Base-by-base conservation (phyloP, 768 basidiomycete genomes). In the Dentipellis sp. region DNA sequence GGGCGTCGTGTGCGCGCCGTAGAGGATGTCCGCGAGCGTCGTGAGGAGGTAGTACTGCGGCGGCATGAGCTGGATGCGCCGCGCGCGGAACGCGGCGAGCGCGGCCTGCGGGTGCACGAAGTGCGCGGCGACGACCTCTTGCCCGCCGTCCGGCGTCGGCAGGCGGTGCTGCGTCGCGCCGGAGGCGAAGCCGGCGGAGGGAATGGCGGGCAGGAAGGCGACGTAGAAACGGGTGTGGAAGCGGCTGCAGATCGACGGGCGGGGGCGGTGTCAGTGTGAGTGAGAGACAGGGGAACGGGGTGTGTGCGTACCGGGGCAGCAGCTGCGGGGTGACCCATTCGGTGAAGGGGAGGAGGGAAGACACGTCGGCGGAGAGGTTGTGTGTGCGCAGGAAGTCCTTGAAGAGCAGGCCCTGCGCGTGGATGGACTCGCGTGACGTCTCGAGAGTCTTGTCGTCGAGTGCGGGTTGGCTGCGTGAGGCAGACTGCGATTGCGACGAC, bases 211-310 rank as follows among this genome's bases (percentile, higher is more conserved):
- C 19, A 88, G 75, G 65, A 88, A 88, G 2, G 76, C 70, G 49
- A 88, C 75, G 68, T 74, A 89, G 68, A 89, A 89, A 54, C 80
- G 80, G 3, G 87, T 81, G 60, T 81, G 79, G 67, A 88, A 89
- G 6, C 87, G 83, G 54, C 86, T 87, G 61, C 4, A 35, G n/a
- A n/a, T n/a, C 29, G 29, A 6, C 29, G 29, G 29, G 29, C 29
- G 29, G 29, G 29, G n/a, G 39, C 17, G 36, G 16, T 55, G 37
- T 61, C 23, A 58, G 47, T 45, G 61, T 22, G 3, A 36, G 29
- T 22, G 39, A 9, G 45, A 35, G 9, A 53, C 37, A 7, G 45
- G 16, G 1, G 39, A 48, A 19, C n/a, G 22, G 36, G 10, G 46
- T 57, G 38, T 21, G 21, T 10, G 54, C 72, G 62, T 62, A 83